A percentile compares a stretch with the other conserved stretches of the same genome.
phyloP scores from a whole-genome alignment of 768 basidiomycete genomes.

The Mycena galopus region DNA sequence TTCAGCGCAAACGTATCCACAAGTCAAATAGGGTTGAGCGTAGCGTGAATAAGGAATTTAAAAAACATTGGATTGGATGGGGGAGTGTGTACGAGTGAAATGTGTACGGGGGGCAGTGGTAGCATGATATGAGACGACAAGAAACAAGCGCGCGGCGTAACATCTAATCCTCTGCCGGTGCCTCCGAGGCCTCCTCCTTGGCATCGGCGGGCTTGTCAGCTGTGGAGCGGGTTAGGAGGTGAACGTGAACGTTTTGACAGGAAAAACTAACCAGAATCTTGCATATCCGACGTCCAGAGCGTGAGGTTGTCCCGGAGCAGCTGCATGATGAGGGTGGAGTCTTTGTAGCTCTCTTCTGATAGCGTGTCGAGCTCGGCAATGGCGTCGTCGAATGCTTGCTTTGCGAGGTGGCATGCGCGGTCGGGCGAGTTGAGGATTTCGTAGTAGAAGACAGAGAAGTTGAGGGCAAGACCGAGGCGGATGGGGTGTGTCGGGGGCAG shows the following conservation, averaged over 20 bases:
- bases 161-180: conserved; percentile 75
- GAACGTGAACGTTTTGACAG: not conserved
- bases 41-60: conserved; percentile 31
- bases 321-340: conserved; percentile 98
- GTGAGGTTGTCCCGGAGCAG: conserved; percentile 97
- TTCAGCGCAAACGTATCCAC: conserved; percentile 19
- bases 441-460: conserved; percentile 99
- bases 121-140: conserved; percentile 44
- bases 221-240: conserved; percentile 38
- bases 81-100: conserved; percentile 21
- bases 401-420: conserved; percentile 98
- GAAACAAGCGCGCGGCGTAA: conserved; percentile 33
- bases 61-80: conserved; percentile 33
- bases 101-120: conserved; percentile 43
- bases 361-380: conserved; percentile 99
- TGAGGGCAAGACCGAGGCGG: conserved; percentile 97
- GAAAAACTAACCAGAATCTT: conserved; percentile 79
- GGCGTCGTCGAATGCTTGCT: conserved; percentile 99
- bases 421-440: conserved; percentile 99
- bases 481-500: conserved; percentile 97
- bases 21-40: conserved; percentile 1
- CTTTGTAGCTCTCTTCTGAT: conserved; percentile 99
- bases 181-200: conserved; percentile 77
- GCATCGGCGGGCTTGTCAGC: conserved; percentile 78
- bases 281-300: conserved; percentile 98